phyloP scores from a whole-genome alignment of 2,329 filamentous ascomycete genomes.

The Arthrobotrys pseudoclavata region DNA sequence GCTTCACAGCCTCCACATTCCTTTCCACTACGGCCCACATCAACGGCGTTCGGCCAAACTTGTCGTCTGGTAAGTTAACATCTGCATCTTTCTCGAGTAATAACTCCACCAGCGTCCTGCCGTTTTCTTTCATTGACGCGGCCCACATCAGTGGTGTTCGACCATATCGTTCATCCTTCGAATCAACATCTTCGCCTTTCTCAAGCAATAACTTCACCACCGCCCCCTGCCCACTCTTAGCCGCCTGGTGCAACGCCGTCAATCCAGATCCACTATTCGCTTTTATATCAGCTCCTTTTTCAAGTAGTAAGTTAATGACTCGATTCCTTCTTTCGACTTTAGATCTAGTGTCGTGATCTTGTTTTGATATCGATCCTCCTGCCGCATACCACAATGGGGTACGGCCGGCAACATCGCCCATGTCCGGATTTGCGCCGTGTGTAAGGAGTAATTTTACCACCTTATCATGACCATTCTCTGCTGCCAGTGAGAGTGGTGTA shows the following conservation, averaged over 20 bases:
- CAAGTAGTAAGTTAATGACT: neutral
- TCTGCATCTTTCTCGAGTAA: constrained; percentile 11
- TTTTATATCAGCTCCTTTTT: constrained; percentile 13
- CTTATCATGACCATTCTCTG: neutral
- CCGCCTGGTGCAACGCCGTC: constrained; percentile 4
- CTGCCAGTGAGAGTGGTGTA: constrained; percentile 4
- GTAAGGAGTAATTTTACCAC: neutral
- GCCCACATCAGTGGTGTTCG: constrained; percentile 3
- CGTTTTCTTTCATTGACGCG: neutral
- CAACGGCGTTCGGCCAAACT: neutral
- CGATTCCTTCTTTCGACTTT: neutral
- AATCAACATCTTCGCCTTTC: neutral
- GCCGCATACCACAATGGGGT: neutral
- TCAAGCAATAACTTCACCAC: constrained; percentile 22
- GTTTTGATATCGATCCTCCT: neutral
- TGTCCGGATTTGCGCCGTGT: constrained; percentile 1
- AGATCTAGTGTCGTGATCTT: neutral
- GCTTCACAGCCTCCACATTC: neutral
- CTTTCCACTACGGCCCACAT: neutral
- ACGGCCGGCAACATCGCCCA: neutral
- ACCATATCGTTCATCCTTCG: constrained; percentile 4
- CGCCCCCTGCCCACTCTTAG: neutral
- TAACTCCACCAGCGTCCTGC: neutral
- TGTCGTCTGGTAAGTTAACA: neutral
- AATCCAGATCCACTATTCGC: neutral